phyloP scores from a whole-genome alignment of 176 grass and related monocot species.

The Raddia distichophylla region DNA sequence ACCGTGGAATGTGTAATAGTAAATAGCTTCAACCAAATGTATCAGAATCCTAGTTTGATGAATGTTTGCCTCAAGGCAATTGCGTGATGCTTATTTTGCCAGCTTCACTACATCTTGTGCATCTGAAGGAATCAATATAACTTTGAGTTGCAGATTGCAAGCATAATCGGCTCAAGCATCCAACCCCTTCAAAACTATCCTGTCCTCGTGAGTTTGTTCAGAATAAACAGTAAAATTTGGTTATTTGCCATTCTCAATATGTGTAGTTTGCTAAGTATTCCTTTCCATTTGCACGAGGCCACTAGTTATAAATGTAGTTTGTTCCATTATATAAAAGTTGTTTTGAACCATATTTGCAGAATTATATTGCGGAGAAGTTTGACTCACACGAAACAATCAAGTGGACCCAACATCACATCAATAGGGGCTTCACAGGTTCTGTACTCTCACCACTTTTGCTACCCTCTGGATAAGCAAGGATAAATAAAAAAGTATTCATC shows the following conservation, averaged over 20 bases:
- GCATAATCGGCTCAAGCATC: conserved; percentile 73
- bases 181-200: conserved; percentile 65
- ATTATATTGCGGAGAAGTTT: conserved; percentile 60
- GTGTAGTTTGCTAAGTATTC: too few species aligned
- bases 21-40: background rate
- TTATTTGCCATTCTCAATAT: too few species aligned
- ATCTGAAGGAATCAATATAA: background rate
- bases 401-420: conserved; percentile 58
- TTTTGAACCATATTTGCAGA: conserved; percentile 40
- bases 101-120: background rate
- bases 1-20: background rate
- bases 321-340: background rate
- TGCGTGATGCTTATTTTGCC: background rate
- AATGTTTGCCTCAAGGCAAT: background rate
- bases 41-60: background rate
- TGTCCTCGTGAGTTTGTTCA: conserved; percentile 43
- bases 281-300: background rate
- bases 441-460: background rate
- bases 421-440: conserved; percentile 77
- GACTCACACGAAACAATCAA: conserved; percentile 47
- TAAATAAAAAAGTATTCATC: background rate
- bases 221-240: background rate
- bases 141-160: conserved; percentile 59
- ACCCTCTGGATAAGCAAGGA: background rate
- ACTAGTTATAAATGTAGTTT: background rate